A percentile compares a stretch with the other conserved stretches of the same genome.
Conservation (phyloP, 2,329 filamentous ascomycete species). For the Byssoonygena ceratinophila region DNA sequence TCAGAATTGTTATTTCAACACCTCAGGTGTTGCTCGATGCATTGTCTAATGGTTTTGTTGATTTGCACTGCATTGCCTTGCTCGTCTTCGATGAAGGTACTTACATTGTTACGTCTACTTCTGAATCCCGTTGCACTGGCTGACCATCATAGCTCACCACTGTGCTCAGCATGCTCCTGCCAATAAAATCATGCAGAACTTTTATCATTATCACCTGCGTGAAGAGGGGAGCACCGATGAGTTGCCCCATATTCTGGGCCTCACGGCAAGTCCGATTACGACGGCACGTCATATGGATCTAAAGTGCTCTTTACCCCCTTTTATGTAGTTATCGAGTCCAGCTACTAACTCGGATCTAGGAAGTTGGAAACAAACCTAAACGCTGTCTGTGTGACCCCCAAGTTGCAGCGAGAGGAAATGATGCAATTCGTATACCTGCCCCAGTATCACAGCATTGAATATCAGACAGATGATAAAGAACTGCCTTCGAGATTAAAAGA, state of each 20-base stretch:
- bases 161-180: slow-evolving; percentile 55
- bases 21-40: slow-evolving; percentile 65
- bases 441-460: slow-evolving; percentile 37
- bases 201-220: slow-evolving; percentile 49
- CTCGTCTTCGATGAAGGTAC: slow-evolving; percentile 75
- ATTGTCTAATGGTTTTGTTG: slow-evolving; percentile 62
- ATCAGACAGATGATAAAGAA: slow-evolving; percentile 13
- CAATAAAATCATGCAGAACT: slow-evolving; percentile 60
- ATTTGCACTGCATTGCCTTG: slow-evolving; percentile 52
- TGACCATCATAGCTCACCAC: slow-evolving; percentile 52
- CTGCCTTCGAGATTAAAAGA: slow-evolving; percentile 19
- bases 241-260: slow-evolving; percentile 59
- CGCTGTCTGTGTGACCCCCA: slow-evolving; percentile 59
- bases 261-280: slow-evolving; percentile 70
- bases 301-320: slow-evolving; percentile 27
- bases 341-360: slow-evolving; percentile 21
- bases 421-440: slow-evolving; percentile 59
- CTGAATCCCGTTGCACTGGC: background rate
- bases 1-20: slow-evolving; percentile 67
- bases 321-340: background rate
- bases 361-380: slow-evolving; percentile 60
- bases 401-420: slow-evolving; percentile 57
- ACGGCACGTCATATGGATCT: slow-evolving; percentile 48
- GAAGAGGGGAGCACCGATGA: slow-evolving; percentile 23
- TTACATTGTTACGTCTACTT: slow-evolving; percentile 18